Percentiles rank a stretch among this genome's conserved stretches.
phyloP scores from a whole-genome alignment of 371 early-diverging fungal genomes.

The Sporodiniella umbellata region DNA sequence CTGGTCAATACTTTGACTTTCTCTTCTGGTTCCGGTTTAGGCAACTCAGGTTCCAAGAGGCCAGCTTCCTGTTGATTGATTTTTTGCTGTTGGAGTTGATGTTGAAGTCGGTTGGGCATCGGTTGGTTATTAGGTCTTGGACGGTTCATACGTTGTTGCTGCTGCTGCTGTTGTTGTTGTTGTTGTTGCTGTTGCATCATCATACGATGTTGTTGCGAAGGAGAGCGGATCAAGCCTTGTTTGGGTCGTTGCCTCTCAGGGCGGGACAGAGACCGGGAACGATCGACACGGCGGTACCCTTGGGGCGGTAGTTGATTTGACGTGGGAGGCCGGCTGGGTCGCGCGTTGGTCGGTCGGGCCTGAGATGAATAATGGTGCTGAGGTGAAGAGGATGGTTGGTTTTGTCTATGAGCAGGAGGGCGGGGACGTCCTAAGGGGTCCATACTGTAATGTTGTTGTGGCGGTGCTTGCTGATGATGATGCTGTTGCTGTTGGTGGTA shows the following conservation, averaged over 20 bases:
- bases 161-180: not conserved
- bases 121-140: slow-evolving; percentile 25
- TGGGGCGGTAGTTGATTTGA: slow-evolving; percentile 5
- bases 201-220: slow-evolving; percentile 30
- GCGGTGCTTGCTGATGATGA: slow-evolving; percentile 3
- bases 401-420: slow-evolving; percentile 13
- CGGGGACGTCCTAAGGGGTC: slow-evolving; percentile 12
- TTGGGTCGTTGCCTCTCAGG: slow-evolving; percentile 47
- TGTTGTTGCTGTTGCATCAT: slow-evolving; percentile 10
- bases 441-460: slow-evolving; percentile 14
- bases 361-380: too few species aligned
- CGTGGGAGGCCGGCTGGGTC: slow-evolving; percentile 10
- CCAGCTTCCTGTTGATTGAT: slow-evolving; percentile 22
- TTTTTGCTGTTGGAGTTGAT: slow-evolving; percentile 42
- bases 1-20: slow-evolving; percentile 47
- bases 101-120: slow-evolving; percentile 43
- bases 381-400: too few species aligned
- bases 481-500: slow-evolving; percentile 4
- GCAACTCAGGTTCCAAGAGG: slow-evolving; percentile 8
- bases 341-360: not conserved
- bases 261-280: slow-evolving; percentile 39
- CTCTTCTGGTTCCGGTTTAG: slow-evolving; percentile 6
- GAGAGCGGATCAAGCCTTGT: slow-evolving; percentile 42
- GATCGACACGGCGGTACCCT: slow-evolving; percentile 23
- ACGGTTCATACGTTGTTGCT: not conserved